Base-by-base conservation (phyloP, 768 basidiomycete genomes). In the Paxillus rubicundulus region DNA sequence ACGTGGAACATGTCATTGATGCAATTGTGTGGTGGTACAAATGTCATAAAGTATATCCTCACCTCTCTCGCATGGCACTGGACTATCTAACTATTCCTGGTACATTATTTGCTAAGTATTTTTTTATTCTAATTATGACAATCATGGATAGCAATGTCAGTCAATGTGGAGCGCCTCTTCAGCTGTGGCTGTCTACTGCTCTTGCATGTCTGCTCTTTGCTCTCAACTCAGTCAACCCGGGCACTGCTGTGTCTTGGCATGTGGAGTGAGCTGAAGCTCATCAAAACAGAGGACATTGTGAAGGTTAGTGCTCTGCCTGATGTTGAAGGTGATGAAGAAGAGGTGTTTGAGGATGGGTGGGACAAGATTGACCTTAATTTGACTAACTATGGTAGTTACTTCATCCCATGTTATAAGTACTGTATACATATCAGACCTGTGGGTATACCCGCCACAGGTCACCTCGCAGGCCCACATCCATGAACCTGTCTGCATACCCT, bases 161-260 rank as follows among this genome's bases (percentile, higher is more conserved):
- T 32, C 32, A 9, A 49, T 34, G 28, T 41, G 9, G 39, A 49
- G 27, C 9, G 14, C 7, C 40, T 49, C 9, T 71, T 71, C 48
- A 66, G 64, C 30, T 55, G 54, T 18, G 68, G 69, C 18, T 52
- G 59, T 3, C 53, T 68, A 3, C 43, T 71, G 16, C 53, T 71
- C 3, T 64, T 59, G 3, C 66, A 68, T 45, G 56, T 64, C 17
- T 60, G 55, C 1, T 68, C 57, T 44, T 60, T 61, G 2, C 57
- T 70, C 2, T 63, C 60, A 2, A 58, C 45, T 4, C 48, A 62
- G 48, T 62, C 68, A 0, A 71, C 66, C 2, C 60, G 65, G 1
- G 63, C 67, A 0, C 56, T 69, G 3, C 40, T 74, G 16, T 74
- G 72, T 53, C 61, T 74, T 1, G 65, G 69, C 10, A 33, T 27